phyloP scores from a whole-genome alignment of 2,329 filamentous ascomycete species.

The Aspergillus udagawae region DNA sequence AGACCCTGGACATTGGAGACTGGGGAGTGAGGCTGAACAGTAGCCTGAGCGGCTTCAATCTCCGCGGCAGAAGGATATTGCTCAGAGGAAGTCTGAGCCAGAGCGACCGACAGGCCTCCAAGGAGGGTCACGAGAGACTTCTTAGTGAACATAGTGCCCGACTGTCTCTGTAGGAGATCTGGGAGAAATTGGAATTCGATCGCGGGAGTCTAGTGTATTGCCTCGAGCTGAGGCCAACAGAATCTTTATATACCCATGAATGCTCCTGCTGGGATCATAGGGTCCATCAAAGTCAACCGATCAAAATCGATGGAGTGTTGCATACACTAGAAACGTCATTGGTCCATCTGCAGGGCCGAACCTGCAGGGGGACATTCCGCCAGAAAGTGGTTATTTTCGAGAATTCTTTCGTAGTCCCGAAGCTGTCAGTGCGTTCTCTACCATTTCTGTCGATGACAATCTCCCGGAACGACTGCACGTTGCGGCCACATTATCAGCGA shows the following conservation, averaged over 20 bases:
- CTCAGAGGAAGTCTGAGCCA: conserved; percentile 22
- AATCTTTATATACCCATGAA: neutral
- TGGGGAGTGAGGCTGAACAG: conserved; percentile 57
- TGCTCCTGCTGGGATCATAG: neutral
- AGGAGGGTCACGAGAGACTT: conserved; percentile 18
- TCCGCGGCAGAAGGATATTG: conserved; percentile 22
- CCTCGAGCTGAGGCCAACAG: neutral
- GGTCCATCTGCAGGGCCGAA: too few relatives aligned
- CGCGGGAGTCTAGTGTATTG: neutral
- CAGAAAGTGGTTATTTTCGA: neutral
- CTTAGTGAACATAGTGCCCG: conserved; percentile 16
- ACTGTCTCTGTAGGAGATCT: neutral
- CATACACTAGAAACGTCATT: neutral
- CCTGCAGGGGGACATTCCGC: neutral
- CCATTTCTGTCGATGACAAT: neutral
- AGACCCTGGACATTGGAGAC: conserved; percentile 25
- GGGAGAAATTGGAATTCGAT: neutral
- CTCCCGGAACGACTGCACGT: neutral
- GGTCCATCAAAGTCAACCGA: neutral
- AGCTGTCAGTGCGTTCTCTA: too few relatives aligned
- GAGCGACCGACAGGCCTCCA: conserved; percentile 16
- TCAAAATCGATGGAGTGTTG: too few relatives aligned
- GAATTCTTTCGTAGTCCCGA: too few relatives aligned
- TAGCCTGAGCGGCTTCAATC: conserved; percentile 43
- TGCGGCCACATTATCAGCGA: neutral